Evolutionary conservation across 2,329 filamentous ascomycete species (phyloP), one percentile per base, ranked within the genome.

Genomic region (Neofusicoccum umdonicola): DNA sequence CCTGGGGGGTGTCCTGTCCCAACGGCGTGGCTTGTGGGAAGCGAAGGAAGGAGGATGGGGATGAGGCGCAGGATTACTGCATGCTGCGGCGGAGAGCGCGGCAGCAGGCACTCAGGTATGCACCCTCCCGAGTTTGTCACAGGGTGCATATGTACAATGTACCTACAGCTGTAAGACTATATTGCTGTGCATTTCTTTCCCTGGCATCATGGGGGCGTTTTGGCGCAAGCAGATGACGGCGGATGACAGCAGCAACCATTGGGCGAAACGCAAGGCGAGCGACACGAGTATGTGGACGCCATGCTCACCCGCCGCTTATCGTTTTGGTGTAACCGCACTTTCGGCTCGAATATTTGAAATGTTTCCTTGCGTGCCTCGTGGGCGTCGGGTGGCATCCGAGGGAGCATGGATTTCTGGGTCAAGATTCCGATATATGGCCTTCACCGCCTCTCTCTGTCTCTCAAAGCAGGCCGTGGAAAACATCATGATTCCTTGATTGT

Each of bases 291-390:
- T 31, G 35, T 6, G 37, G 54, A 31, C 39, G 13, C 54, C 13
- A 11, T 22, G 17, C 19, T 58, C 39, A 17, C n/a, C 11, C 54
- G n/a, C 39, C 37, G 39, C 54, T 44, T 44, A 58, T 58, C 54
- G 54, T 31, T 31, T 31, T 34, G 27, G 54, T 58, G 54, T 34
- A 27, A 58, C 54, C 54, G 39, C 54, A 34, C 39, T n/a, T 12
- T 58, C 27, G 11, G 52, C 6, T 12, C 7, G 15, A n/a, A 22
- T 34, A 58, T 58, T 45, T 44, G 13, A 42, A 45, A 58, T 58
- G 17, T 34, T 58, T 34, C 52, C 52, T 56, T 45, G 54, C 54
- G 27, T 19, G 54, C 54, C 54, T 58, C 54, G 54, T 58, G 54
- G 54, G 39, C 54, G 39, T 50, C 52, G 35, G 37, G 19, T 42